Conservation (phyloP, 2,329 filamentous ascomycete genomes). For the Trichoderma endophyticum region DNA sequence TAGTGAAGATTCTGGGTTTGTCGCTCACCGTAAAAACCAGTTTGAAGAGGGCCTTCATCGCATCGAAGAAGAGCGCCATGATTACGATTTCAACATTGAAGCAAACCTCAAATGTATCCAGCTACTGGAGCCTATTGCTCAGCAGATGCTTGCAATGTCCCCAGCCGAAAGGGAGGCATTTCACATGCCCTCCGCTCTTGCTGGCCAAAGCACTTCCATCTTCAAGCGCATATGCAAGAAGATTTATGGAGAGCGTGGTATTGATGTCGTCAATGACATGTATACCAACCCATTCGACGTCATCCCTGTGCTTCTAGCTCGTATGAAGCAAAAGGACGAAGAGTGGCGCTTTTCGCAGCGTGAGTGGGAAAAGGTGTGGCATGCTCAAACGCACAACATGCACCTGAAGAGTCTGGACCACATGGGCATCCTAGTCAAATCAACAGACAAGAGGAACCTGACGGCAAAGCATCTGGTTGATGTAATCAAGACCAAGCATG, state of each 20-base stretch:
- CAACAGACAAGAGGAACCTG: constrained; percentile 85
- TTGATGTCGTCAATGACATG: constrained; percentile 82
- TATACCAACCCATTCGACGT: constrained; percentile 81
- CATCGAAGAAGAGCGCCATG: constrained; percentile 96
- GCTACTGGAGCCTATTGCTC: constrained; percentile 88
- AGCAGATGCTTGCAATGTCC: constrained; percentile 79
- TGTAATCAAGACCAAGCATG: constrained; percentile 86
- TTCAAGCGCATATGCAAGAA: constrained; percentile 98
- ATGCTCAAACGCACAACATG: constrained; percentile 88
- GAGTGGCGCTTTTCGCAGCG: constrained; percentile 96
- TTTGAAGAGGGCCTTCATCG: constrained; percentile 92
- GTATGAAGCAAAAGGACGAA: constrained; percentile 93
- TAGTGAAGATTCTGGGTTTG: constrained; percentile 95
- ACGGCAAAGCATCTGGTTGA: constrained; percentile 86
- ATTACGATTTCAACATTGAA: constrained; percentile 98
- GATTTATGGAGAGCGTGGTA: constrained; percentile 86
- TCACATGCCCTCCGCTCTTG: constrained; percentile 76
- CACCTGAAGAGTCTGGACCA: constrained; percentile 97
- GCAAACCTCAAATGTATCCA: constrained; percentile 93
- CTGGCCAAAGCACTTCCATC: constrained; percentile 91
- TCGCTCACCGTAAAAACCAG: constrained; percentile 94
- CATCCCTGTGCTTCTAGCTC: constrained; percentile 80
- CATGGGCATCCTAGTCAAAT: constrained; percentile 87
- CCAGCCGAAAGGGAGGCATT: constrained; percentile 70
- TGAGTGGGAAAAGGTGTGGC: constrained; percentile 99